A percentile compares a stretch with the other conserved stretches of the same genome.
phyloP scores from a whole-genome alignment of 768 basidiomycete genomes.

The Leccinum disarticulatum region DNA sequence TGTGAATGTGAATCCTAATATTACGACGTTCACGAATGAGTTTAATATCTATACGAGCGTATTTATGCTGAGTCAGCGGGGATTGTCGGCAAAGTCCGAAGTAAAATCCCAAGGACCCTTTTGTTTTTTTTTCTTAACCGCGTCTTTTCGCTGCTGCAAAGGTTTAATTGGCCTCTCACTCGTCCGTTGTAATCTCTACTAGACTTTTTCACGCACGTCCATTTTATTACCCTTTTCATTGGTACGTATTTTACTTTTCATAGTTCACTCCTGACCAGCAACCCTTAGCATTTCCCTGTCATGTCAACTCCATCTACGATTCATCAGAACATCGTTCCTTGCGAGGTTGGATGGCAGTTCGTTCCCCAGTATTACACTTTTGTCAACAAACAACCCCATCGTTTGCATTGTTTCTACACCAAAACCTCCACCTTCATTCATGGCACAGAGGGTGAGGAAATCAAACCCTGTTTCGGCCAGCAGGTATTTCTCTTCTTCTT shows the following conservation, averaged over 20 bases:
- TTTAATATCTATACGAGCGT: no score
- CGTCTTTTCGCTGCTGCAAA: slow-evolving; percentile 25
- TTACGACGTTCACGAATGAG: background rate
- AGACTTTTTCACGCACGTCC: slow-evolving; percentile 38
- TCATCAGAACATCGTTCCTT: slow-evolving; percentile 75
- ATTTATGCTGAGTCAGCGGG: slow-evolving; percentile 35
- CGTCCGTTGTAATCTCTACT: slow-evolving; percentile 35
- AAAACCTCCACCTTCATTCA: slow-evolving; percentile 97
- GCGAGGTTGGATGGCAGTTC: slow-evolving; percentile 99
- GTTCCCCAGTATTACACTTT: slow-evolving; percentile 99
- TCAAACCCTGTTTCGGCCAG: slow-evolving; percentile 86
- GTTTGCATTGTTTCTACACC: slow-evolving; percentile 98
- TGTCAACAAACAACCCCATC: slow-evolving; percentile 96
- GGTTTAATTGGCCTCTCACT: slow-evolving; percentile 24
- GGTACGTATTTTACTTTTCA: slow-evolving; percentile 13
- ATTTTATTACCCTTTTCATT: slow-evolving; percentile 34
- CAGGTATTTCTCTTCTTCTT: slow-evolving; percentile 55
- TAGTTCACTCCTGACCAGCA: background rate
- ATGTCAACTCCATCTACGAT: slow-evolving; percentile 45
- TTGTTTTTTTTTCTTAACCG: slow-evolving; percentile 23
- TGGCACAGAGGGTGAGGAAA: slow-evolving; percentile 95
- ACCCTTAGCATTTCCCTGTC: slow-evolving; percentile 31
- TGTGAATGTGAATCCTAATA: background rate
- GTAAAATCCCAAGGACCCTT: slow-evolving; percentile 26
- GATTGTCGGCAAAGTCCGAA: slow-evolving; percentile 28